phyloP scores from a whole-genome alignment of 176 grass and related monocot species.

The Musa acuminata region DNA sequence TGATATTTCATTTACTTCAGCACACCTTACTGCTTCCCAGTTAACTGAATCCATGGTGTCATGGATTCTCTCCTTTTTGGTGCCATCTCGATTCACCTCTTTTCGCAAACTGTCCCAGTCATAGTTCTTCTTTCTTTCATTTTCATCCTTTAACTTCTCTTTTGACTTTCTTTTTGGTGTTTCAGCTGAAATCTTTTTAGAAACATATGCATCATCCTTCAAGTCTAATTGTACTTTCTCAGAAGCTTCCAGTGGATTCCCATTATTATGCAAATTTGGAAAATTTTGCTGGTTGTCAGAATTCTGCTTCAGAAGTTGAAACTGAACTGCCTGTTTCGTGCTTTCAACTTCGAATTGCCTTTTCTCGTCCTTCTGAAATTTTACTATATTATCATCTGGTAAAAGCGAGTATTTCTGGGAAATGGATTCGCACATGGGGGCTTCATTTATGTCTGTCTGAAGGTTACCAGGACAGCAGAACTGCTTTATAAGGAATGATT shows the following conservation, averaged over 20 bases:
- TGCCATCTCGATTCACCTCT: slow-evolving; percentile 30
- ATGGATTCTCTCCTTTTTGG: slow-evolving; percentile 35
- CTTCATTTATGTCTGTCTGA: slow-evolving; percentile 17
- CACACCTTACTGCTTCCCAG: slow-evolving; percentile 57
- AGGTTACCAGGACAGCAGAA: slow-evolving; percentile 13
- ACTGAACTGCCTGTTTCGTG: slow-evolving; percentile 5
- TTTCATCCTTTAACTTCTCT: slow-evolving; percentile 26
- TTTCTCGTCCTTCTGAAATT: slow-evolving; percentile 6
- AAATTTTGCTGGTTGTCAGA: slow-evolving; percentile 13
- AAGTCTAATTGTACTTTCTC: neutral
- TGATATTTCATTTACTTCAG: slow-evolving; percentile 50
- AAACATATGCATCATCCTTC: neutral
- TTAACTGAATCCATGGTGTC: slow-evolving; percentile 56
- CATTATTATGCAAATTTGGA: slow-evolving; percentile 25
- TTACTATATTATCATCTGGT: slow-evolving; percentile 14
- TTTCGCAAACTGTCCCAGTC: slow-evolving; percentile 81
- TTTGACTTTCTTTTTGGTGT: slow-evolving; percentile 20
- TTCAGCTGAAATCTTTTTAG: neutral
- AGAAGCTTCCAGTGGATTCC: slow-evolving; percentile 12
- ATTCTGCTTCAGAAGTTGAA: slow-evolving; percentile 27
- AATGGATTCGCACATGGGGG: slow-evolving; percentile 6
- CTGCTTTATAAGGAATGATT: slow-evolving; percentile 16
- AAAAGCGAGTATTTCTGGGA: slow-evolving; percentile 10
- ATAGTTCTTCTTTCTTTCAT: slow-evolving; percentile 36
- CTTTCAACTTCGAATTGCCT: slow-evolving; percentile 13